A percentile compares a stretch with the other conserved stretches of the same genome.
phyloP scores from a whole-genome alignment of 352 stramenopile species.

The Globisporangium radiosum region DNA sequence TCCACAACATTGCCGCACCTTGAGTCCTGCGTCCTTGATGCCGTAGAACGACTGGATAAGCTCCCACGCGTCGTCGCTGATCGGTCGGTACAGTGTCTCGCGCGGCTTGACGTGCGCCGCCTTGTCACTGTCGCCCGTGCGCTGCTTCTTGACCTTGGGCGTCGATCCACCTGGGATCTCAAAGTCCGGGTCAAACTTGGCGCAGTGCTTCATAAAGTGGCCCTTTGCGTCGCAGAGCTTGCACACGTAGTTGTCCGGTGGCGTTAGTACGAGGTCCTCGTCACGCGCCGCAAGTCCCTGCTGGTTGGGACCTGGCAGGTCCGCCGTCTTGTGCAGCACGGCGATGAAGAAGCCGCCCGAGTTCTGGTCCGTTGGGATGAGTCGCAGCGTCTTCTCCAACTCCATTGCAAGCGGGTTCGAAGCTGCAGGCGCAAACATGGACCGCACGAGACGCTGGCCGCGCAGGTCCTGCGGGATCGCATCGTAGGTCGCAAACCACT shows the following conservation, averaged over 20 bases:
- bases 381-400: conserved; percentile 88
- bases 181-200: conserved; percentile 43
- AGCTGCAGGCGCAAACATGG: conserved; percentile 81
- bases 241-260: conserved; percentile 63
- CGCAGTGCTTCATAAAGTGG: conserved; percentile 74
- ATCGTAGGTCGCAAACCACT: conserved; percentile 73
- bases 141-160: conserved; percentile 49
- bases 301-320: conserved; percentile 55
- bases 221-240: conserved; percentile 60
- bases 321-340: conserved; percentile 85
- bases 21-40: conserved; percentile 37
- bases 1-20: conserved; percentile 18
- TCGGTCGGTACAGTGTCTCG: conserved; percentile 65
- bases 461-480: conserved; percentile 52
- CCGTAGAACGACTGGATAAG: conserved; percentile 60
- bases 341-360: conserved; percentile 98
- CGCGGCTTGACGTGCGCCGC: conserved; percentile 30
- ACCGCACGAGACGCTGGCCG: conserved; percentile 53
- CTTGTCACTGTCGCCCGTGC: conserved; percentile 19
- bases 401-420: conserved; percentile 19
- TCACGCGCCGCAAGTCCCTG: conserved; percentile 32
- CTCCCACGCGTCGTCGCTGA: conserved; percentile 57
- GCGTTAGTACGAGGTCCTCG: conserved; percentile 37
- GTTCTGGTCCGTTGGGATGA: conserved; percentile 97
- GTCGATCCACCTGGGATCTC: conserved; percentile 25